Conservation (phyloP, 148 eudicot species). For the Gaultheria prostrata region DNA sequence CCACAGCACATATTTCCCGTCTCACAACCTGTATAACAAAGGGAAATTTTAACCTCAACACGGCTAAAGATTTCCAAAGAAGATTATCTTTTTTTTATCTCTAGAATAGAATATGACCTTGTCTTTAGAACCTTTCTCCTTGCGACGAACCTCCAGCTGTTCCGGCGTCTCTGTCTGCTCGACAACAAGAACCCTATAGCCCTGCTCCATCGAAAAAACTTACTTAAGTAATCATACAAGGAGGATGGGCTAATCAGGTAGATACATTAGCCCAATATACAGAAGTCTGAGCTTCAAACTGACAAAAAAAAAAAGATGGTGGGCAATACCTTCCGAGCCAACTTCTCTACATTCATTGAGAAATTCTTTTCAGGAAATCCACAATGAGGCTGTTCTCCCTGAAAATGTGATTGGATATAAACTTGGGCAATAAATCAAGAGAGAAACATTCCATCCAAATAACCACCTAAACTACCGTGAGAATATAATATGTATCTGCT, state of each 20-base stretch:
- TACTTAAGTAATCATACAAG: constrained; percentile 2
- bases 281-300: not conserved
- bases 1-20: constrained; percentile 94
- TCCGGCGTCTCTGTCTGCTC: constrained; percentile 99
- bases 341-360: constrained; percentile 72
- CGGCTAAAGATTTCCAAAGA: not conserved
- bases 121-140: constrained; percentile 82
- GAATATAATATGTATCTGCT: not conserved
- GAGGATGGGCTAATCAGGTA: constrained; percentile 8
- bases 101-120: constrained; percentile 47
- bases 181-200: constrained; percentile 92
- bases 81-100: constrained; percentile 4
- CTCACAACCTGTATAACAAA: constrained; percentile 65
- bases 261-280: constrained; percentile 4
- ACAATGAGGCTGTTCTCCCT: constrained; percentile 99
- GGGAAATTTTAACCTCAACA: not conserved
- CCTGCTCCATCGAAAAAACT: constrained; percentile 44
- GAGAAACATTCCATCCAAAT: not conserved
- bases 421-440: not conserved
- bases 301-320: not conserved
- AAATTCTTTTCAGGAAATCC: constrained; percentile 98
- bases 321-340: constrained; percentile 81
- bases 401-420: constrained; percentile 19
- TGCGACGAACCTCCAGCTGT: constrained; percentile 87
- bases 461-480: not conserved